Conservation (phyloP, 2,329 filamentous ascomycete genomes). For the Salinomyces thailandicus region DNA sequence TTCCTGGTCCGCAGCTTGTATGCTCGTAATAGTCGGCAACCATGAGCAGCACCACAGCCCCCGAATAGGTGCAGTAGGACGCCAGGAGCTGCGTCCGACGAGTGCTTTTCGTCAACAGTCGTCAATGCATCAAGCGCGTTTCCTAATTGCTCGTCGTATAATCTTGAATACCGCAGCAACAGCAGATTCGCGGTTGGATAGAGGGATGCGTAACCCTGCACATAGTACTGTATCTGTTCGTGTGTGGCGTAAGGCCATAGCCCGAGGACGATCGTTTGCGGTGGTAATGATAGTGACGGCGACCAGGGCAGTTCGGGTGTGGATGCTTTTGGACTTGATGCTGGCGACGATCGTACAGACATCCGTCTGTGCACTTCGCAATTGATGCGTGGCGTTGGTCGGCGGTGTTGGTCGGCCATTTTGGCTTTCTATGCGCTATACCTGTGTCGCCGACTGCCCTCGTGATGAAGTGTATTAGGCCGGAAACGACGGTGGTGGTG, state of each 20-base stretch:
- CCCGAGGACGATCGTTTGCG: constrained; percentile 17
- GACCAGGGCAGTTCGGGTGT: constrained; percentile 3
- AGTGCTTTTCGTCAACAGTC: constrained; percentile 7
- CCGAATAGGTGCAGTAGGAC: constrained; percentile 21
- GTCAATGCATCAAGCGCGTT: constrained; percentile 9
- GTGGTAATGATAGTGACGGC: constrained; percentile 9
- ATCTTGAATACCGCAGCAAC: constrained; percentile 13
- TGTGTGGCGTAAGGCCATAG: constrained; percentile 19
- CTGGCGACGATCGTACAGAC: constrained; percentile 6
- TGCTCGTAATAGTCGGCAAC: constrained; percentile 17
- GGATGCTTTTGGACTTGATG: constrained; percentile 7
- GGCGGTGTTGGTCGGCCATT: too few relatives aligned
- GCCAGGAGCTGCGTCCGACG: constrained; percentile 6
- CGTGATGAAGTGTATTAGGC: too few relatives aligned
- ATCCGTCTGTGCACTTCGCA: constrained; percentile 7
- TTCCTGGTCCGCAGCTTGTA: constrained; percentile 15
- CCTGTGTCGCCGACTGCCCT: too few relatives aligned
- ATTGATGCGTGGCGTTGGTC: constrained; percentile 3
- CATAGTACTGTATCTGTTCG: constrained; percentile 19
- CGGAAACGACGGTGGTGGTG: too few relatives aligned
- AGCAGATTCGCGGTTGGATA: constrained; percentile 18
- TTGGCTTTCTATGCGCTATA: too few relatives aligned
- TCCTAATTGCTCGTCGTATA: constrained; percentile 7
- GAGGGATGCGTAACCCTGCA: constrained; percentile 16
- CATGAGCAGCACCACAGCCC: constrained; percentile 13